These are phyloP conservation scores for Penicillium freii DNA, from an alignment of 2,329 filamentous ascomycete genomes.

Conservation along the genomic window DNA sequence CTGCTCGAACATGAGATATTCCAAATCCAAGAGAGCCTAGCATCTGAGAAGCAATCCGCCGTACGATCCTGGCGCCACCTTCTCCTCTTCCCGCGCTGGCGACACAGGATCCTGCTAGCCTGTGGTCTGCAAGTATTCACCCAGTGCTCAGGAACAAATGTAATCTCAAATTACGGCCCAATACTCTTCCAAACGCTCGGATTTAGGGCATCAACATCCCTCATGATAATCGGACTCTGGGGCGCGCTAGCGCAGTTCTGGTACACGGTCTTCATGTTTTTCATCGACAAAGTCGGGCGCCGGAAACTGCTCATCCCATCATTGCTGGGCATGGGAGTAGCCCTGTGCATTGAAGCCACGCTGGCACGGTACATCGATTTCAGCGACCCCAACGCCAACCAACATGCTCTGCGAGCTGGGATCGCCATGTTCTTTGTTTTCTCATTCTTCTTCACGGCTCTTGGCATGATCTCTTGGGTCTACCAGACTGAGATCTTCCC, in stretches of 20 bases:
- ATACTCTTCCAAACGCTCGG: conserved; percentile 48
- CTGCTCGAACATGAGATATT: conserved; percentile 43
- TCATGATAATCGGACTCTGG: conserved; percentile 54
- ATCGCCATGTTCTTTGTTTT: conserved; percentile 52
- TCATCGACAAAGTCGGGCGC: conserved; percentile 50
- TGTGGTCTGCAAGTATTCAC: conserved; percentile 52
- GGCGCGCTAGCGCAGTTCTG: conserved; percentile 51
- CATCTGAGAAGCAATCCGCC: conserved; percentile 36
- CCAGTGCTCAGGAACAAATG: conserved; percentile 49
- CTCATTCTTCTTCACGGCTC: conserved; percentile 45
- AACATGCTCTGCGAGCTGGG: conserved; percentile 43
- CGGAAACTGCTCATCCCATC: conserved; percentile 50
- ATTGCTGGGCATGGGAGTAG: conserved; percentile 44
- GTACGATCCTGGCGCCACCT: conserved; percentile 42
- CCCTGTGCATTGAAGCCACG: conserved; percentile 43
- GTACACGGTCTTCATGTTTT: conserved; percentile 48
- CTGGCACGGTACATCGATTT: conserved; percentile 40
- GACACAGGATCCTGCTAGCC: conserved; percentile 48
- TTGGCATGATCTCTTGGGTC: conserved; percentile 49
- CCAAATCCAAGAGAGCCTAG: conserved; percentile 43
- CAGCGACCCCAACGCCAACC: conserved; percentile 27
- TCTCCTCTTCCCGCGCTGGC: conserved; percentile 46
- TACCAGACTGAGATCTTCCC: conserved; percentile 51
- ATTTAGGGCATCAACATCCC: conserved; percentile 45
- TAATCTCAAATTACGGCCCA: conserved; percentile 47